A percentile compares a stretch with the other conserved stretches of the same genome.
Evolutionary conservation across 2,329 filamentous ascomycete genomes (phyloP).

Genomic region (Aspergillus brunneoviolaceus): DNA sequence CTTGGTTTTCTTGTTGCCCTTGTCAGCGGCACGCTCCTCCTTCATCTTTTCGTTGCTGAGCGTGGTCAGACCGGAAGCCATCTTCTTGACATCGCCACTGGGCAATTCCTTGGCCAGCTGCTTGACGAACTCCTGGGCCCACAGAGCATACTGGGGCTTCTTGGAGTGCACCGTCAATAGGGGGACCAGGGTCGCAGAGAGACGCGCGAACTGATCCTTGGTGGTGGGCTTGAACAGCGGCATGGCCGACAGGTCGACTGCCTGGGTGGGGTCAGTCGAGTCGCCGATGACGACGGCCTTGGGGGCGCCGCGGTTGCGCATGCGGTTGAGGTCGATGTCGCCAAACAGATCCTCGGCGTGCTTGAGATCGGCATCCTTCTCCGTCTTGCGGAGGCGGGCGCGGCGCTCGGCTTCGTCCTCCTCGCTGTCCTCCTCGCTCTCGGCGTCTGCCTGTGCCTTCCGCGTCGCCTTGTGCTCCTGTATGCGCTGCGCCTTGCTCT

Average conservation of each 20-base stretch:
- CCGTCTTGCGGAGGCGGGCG: constrained; percentile 71
- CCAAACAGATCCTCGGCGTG: constrained; percentile 92
- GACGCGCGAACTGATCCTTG: constrained; percentile 78
- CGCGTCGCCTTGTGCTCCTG: constrained; percentile 71
- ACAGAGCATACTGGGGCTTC: constrained; percentile 87
- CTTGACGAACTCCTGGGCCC: constrained; percentile 88
- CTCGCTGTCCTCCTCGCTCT: constrained; percentile 58
- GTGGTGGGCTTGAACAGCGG: constrained; percentile 85
- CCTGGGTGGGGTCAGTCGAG: constrained; percentile 69
- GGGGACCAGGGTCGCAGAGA: constrained; percentile 76
- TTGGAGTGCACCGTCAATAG: constrained; percentile 72
- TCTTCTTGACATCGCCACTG: constrained; percentile 95
- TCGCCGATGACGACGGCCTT: constrained; percentile 67
- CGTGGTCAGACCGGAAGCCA: constrained; percentile 81
- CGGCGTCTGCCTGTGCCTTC: constrained; percentile 58
- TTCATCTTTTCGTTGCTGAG: constrained; percentile 97
- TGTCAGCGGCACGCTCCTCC: constrained; percentile 93
- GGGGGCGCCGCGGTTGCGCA: constrained; percentile 57
- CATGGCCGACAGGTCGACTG: constrained; percentile 76
- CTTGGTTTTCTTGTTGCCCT: constrained; percentile 95
- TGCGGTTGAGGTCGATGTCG: constrained; percentile 66
- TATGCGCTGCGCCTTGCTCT: constrained; percentile 82
- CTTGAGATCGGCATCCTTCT: constrained; percentile 84
- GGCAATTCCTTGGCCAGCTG: constrained; percentile 81
- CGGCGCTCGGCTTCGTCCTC: constrained; percentile 71